Evolutionary conservation across 306 rosid species (phyloP), one percentile per base, ranked within the genome.

Genomic region (Psophocarpus tetragonolobus): DNA sequence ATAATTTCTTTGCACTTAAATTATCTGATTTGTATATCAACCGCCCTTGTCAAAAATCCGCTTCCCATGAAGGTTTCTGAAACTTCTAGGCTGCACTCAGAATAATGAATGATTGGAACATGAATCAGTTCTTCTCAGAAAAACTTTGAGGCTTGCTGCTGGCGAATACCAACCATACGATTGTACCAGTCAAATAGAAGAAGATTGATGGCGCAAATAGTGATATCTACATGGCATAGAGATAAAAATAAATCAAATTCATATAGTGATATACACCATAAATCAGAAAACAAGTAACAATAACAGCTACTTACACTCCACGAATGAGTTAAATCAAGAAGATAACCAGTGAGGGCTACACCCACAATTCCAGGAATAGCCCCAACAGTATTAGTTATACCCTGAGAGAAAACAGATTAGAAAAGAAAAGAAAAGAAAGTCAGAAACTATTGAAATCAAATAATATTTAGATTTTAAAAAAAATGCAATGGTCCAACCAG

Each of bases 291-390:
- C 0, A 48, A 0, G 8, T 47, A 69, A 71, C 9, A 50, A 44
- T 78, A 23, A 35, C 8, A 73, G 57, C 44, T 70, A 90, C 99
- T 90, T 88, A 96, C 98, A 83, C 97, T 88, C 99, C 99, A 95
- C 48, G 99, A 95, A 90, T 96, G 97, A 82, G 99, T 96, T 81
- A 47, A 79, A 82, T 96, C 99, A 70, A 96, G 95, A 84, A 92
- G 96, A 77, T 89, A 91, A 51, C 97, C 99, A 1, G 99, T 89
- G 87, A 92, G 97, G 24, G 96, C 96, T 67, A 95, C 96, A 24
- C 98, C 98, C 63, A 95, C 88, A 35, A 92, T 92, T 77, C 97
- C 98, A 60, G 98, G 99, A 71, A 92, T 71, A 2, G 99, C 98
- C 77, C 97, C 99, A 54, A 92, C 91, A 1, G 99, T 92, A 76